Evolutionary conservation across 768 basidiomycete genomes (phyloP).

Genomic region (Lactarius trivialis): DNA sequence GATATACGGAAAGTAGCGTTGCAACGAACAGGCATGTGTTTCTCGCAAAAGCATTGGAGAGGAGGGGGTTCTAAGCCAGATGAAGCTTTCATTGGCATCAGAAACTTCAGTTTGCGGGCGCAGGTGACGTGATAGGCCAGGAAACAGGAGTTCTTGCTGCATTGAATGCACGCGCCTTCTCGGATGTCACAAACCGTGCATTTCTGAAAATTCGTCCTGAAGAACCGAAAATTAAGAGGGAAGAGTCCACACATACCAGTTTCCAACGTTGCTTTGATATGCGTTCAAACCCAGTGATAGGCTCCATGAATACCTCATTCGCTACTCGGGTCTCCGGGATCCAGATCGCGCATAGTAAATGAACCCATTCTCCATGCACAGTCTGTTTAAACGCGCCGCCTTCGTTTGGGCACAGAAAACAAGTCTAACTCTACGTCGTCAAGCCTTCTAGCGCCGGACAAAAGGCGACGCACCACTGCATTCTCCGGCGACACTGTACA

Average conservation of each 20-base stretch:
- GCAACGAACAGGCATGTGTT: constrained; percentile 69
- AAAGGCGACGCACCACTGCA: constrained; percentile 64
- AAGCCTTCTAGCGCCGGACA: background rate
- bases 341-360: constrained; percentile 96
- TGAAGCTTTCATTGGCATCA: constrained; percentile 82
- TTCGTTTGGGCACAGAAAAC: constrained; percentile 93
- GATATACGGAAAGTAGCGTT: background rate
- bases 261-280: constrained; percentile 93
- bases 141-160: constrained; percentile 84
- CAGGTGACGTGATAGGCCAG: constrained; percentile 94
- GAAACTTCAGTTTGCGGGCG: constrained; percentile 75
- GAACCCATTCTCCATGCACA: constrained; percentile 86
- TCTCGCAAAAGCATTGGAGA: constrained; percentile 81
- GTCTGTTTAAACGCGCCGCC: constrained; percentile 99
- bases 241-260: constrained; percentile 50
- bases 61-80: constrained; percentile 67
- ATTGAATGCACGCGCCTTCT: constrained; percentile 92
- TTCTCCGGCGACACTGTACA: constrained; percentile 97
- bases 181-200: constrained; percentile 56
- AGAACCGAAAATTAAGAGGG: background rate
- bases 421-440: constrained; percentile 54
- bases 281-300: constrained; percentile 81
- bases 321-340: constrained; percentile 89
- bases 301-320: constrained; percentile 98
- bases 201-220: constrained; percentile 33